Conservation (phyloP, 179 eudicot genomes). For the Kewa caespitosa region DNA sequence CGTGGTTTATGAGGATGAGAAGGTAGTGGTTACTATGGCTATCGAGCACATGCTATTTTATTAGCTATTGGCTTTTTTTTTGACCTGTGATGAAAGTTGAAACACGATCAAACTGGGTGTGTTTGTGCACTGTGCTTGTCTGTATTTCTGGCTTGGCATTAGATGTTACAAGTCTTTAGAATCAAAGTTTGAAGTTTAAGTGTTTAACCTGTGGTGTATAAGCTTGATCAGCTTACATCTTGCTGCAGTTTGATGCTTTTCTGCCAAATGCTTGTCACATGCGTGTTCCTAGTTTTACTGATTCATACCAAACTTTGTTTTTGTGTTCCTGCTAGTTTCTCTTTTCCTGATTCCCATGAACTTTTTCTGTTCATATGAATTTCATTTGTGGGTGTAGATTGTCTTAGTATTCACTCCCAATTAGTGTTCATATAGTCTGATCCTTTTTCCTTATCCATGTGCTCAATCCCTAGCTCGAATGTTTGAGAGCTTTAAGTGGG, state of each 20-base stretch:
- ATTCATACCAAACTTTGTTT: too few species aligned
- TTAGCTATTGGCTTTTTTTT: not conserved
- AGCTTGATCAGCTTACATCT: too few species aligned
- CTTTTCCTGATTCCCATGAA: too few species aligned
- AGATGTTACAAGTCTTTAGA: not conserved
- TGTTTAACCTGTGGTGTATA: too few species aligned
- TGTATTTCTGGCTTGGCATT: not conserved
- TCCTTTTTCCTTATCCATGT: not conserved
- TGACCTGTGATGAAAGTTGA: not conserved
- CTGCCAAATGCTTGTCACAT: not conserved
- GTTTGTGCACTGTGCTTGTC: not conserved
- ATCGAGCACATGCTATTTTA: not conserved
- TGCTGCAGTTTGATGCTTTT: not conserved
- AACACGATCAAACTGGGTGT: not conserved
- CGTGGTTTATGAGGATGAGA: conserved; percentile 86
- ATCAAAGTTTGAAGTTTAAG: not conserved
- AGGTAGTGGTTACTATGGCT: conserved; percentile 40
- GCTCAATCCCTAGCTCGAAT: too few species aligned
- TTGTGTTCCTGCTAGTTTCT: too few species aligned
- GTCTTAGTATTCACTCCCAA: not conserved
- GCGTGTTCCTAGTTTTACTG: too few species aligned
- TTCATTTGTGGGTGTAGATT: too few species aligned
- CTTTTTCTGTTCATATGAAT: too few species aligned
- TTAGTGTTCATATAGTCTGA: not conserved
- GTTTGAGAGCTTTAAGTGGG: too few species aligned